phyloP scores from a whole-genome alignment of 2,329 filamentous ascomycete species.

The Scedosporium apiospermum region DNA sequence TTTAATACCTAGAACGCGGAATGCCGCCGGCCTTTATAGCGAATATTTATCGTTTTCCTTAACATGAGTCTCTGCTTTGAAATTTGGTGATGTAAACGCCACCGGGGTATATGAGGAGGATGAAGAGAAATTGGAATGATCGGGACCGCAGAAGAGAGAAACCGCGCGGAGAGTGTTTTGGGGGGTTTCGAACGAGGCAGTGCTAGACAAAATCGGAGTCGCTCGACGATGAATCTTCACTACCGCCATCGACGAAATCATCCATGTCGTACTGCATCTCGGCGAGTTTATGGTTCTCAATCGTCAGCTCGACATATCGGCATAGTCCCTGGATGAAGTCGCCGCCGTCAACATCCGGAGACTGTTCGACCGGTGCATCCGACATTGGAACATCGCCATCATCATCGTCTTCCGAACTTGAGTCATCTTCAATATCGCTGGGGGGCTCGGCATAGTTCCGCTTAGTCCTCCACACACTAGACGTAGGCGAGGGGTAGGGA shows the following conservation, averaged over 20 bases:
- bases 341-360: conserved; percentile 6
- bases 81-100: no score
- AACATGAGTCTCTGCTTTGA: no score
- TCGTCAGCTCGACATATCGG: conserved; percentile 57
- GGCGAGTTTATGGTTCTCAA: conserved; percentile 66
- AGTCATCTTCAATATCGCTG: conserved; percentile 9
- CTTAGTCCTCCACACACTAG: background rate
- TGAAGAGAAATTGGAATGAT: no score
- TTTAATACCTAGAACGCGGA: no score
- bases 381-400: conserved; percentile 8
- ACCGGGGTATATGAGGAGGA: no score
- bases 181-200: no score
- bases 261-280: conserved; percentile 61
- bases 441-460: background rate
- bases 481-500: conserved; percentile 4
- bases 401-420: conserved; percentile 6
- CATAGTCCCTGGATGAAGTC: conserved; percentile 58
- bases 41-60: no score
- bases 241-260: conserved; percentile 56
- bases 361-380: background rate
- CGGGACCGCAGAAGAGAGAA: no score
- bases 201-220: conserved; percentile 6
- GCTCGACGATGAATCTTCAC: conserved; percentile 40
- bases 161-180: no score
- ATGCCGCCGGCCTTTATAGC: no score